These are phyloP conservation scores for Clarireedia homoeocarpa DNA, from an alignment of 2,329 filamentous ascomycete genomes.

Conservation along the genomic window DNA sequence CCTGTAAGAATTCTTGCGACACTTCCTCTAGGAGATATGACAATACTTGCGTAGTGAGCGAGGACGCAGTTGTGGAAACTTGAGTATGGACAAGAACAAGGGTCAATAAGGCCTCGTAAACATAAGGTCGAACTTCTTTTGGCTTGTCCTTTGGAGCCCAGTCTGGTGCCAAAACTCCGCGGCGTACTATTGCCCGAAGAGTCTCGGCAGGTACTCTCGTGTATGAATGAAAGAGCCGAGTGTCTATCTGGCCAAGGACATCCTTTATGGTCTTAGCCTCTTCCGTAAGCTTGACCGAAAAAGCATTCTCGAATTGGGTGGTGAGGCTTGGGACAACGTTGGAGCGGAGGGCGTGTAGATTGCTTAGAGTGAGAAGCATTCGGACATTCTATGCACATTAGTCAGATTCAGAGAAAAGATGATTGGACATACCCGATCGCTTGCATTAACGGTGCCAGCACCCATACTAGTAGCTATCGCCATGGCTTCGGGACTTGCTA, in stretches of 20 bases:
- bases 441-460: constrained; percentile 43
- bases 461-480: constrained; percentile 34
- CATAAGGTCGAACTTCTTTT: constrained; percentile 72
- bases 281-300: constrained; percentile 89
- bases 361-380: constrained; percentile 89
- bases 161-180: constrained; percentile 60
- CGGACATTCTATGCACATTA: constrained; percentile 64
- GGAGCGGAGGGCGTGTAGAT: constrained; percentile 74
- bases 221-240: constrained; percentile 86
- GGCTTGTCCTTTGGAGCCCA: constrained; percentile 66
- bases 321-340: constrained; percentile 84
- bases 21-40: constrained; percentile 80
- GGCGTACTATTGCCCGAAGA: constrained; percentile 61
- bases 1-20: constrained; percentile 70
- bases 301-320: constrained; percentile 85
- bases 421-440: constrained; percentile 39
- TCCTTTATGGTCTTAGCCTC: constrained; percentile 89
- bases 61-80: constrained; percentile 69
- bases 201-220: constrained; percentile 66
- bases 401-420: constrained; percentile 11
- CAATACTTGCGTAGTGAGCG: constrained; percentile 72
- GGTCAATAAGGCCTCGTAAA: constrained; percentile 77
- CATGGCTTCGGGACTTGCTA: constrained; percentile 26
- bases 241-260: constrained; percentile 83
- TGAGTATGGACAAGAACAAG: constrained; percentile 91